Evolutionary conservation across 345 rosid genomes (phyloP), one percentile per base, ranked within the genome.

Genomic region (Sapria himalayana): DNA sequence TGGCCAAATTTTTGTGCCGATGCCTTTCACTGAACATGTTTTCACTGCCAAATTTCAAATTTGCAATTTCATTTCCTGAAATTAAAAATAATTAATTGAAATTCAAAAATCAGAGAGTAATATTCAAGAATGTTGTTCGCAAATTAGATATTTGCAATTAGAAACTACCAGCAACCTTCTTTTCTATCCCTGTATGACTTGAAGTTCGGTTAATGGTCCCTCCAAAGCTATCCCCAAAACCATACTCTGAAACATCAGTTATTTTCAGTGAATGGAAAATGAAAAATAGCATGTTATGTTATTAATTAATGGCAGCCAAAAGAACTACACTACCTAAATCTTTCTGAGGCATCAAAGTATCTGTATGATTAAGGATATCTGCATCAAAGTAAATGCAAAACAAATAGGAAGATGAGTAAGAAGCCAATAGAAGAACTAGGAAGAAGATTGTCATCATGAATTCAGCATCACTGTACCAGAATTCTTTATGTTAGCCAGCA

Each of bases 121-220:
- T n/a, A n/a, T n/a, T n/a, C n/a, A n/a, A n/a, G n/a, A n/a, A n/a
- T n/a, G n/a, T n/a, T n/a, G n/a, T n/a, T n/a, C n/a, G n/a, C n/a
- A n/a, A n/a, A n/a, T n/a, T n/a, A 67, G 49, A 41, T 18, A 59
- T 34, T 48, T 40, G 62, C 49, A 63, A 53, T 53, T 45, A 70
- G 78, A 80, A 57, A 68, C 66, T 69, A 74, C 73, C 93, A 63
- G 71, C 76, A 75, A 85, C 94, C 94, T 73, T 76, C 78, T 43
- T 60, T 46, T 51, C 57, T 31, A 55, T 56, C 46, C 65, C 48
- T 42, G 46, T 19, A 11, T 58, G 51, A 41, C 47, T 33, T n/a
- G 55, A 36, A 48, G 25, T 48, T 51, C 33, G 41, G 44, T 60
- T 62, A 35, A 35, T 55, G 45, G 55, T 70, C 43, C 52, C 60